Evolutionary conservation across 495 filamentous ascomycete genomes (phyloP), one percentile per base, ranked within the genome.

Genomic region (Aspergillus panamensis): DNA sequence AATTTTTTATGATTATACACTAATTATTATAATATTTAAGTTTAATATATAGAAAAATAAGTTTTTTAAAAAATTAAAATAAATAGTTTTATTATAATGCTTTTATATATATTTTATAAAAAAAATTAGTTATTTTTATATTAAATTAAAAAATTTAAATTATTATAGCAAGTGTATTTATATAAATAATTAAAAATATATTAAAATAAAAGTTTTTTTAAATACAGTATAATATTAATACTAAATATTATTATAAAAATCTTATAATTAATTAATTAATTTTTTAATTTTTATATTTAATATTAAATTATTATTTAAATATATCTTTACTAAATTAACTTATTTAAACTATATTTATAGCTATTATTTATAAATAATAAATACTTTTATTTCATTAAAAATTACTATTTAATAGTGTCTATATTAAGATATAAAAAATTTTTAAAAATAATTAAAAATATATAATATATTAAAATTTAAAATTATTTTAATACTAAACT

Each of bases 31-130:
- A 51, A 33, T 51, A 30, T 30, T 31, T 31, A 31, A 50, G n/a
- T n/a, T 50, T 50, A 35, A 6, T 35, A 35, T 35, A 35, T 35
- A 6, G 12, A 6, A 35, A 6, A 35, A 6, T 35, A 6, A 6
- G 12, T 12, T 35, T 35, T 35, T 35, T 50, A 31, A n/a, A n/a
- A n/a, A n/a, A n/a, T n/a, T n/a, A n/a, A n/a, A n/a, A n/a, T n/a
- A n/a, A n/a, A n/a, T n/a, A n/a, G n/a, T n/a, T n/a, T n/a, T n/a
- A n/a, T n/a, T n/a, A n/a, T n/a, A n/a, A n/a, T n/a, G n/a, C n/a
- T 32, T 50, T 50, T 31, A 50, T 50, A n/a, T n/a, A n/a, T 50
- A 50, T 50, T 31, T 30, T 31, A 50, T 50, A 25, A 16, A 45
- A 16, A 25, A 25, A 7, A 4, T 25, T 51, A 33, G 6, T 33